phyloP scores from a whole-genome alignment of 2,329 filamentous ascomycete species.

The Fulvia fulva region DNA sequence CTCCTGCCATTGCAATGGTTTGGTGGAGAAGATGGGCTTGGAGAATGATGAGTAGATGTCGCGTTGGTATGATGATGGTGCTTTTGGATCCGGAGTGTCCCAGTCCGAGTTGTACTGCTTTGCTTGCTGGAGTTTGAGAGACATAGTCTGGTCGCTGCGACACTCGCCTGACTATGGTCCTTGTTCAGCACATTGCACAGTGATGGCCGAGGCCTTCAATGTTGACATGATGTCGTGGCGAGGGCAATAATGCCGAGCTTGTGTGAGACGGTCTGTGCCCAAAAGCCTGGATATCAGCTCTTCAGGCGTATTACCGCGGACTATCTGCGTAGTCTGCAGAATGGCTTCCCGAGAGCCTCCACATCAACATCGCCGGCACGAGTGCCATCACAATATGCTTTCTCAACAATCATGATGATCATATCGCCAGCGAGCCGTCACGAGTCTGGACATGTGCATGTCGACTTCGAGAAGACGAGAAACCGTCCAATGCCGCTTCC shows the following conservation, averaged over 20 bases:
- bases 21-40: constrained; percentile 39
- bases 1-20: constrained; percentile 39
- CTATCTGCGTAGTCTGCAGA: too few species aligned
- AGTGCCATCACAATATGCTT: background rate
- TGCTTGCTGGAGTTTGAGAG: constrained; percentile 16
- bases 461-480: background rate
- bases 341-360: too few species aligned
- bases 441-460: background rate
- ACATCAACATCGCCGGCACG: background rate
- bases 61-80: constrained; percentile 28
- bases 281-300: too few species aligned
- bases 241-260: background rate
- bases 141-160: background rate
- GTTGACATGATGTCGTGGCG: background rate
- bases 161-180: background rate
- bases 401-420: background rate
- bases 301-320: too few species aligned
- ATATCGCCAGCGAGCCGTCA: background rate
- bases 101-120: constrained; percentile 19
- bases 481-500: background rate
- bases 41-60: constrained; percentile 38
- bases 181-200: background rate
- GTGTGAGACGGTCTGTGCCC: background rate
- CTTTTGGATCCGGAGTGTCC: constrained; percentile 36
- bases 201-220: background rate